Percentiles rank a stretch among this genome's conserved stretches.
Conservation (phyloP, 441 rosid genomes). For the Metrosideros polymorpha region DNA sequence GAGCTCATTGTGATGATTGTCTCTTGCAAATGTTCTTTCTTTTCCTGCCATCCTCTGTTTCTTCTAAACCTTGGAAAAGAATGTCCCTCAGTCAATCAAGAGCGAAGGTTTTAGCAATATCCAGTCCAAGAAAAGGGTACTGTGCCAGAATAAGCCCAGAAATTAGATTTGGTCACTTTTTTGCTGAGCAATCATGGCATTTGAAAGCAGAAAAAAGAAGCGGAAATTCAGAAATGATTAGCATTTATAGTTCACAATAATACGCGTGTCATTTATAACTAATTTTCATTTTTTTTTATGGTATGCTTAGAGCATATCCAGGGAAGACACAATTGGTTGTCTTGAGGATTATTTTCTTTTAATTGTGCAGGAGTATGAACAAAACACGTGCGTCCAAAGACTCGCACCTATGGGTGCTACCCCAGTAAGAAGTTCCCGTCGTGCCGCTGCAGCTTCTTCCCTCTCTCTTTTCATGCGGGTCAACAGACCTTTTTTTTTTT, state of each 20-base stretch:
- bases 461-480: too few relatives aligned
- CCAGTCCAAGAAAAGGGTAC: neutral
- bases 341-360: neutral
- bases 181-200: too few relatives aligned
- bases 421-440: accelerated
- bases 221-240: too few relatives aligned
- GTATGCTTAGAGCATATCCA: neutral
- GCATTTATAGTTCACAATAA: neutral
- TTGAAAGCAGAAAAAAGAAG: too few relatives aligned
- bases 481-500: too few relatives aligned
- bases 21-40: neutral
- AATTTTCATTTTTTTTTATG: neutral
- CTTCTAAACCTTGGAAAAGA: too few relatives aligned
- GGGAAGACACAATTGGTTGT: neutral
- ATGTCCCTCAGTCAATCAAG: neutral
- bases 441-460: too few relatives aligned
- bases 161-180: too few relatives aligned
- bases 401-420: neutral
- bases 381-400: neutral
- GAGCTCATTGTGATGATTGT: neutral
- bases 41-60: neutral
- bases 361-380: neutral
- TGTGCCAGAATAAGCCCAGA: too few relatives aligned
- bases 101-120: neutral
- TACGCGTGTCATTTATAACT: neutral